These are phyloP conservation scores for Pelargonium cotyledonis DNA, from an alignment of 441 rosid genomes.

Conservation along the genomic window DNA sequence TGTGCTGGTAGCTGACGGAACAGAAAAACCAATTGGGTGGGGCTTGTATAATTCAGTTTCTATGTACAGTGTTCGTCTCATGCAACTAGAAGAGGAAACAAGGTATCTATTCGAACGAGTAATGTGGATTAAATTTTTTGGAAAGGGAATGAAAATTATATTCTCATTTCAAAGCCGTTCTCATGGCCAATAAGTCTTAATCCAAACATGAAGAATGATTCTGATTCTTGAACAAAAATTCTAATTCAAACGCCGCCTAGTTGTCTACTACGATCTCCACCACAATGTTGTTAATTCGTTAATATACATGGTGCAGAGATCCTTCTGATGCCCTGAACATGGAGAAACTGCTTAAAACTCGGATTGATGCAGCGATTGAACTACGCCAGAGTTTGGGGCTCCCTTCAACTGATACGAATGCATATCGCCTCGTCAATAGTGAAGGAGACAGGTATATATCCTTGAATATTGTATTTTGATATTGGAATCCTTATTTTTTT, in stretches of 20 bases:
- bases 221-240: no score
- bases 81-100: constrained; percentile 83
- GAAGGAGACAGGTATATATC: constrained; percentile 71
- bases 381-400: constrained; percentile 61
- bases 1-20: constrained; percentile 80
- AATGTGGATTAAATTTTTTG: no score
- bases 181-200: no score
- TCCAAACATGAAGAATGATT: no score
- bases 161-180: no score
- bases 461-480: not conserved
- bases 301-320: constrained; percentile 39
- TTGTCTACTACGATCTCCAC: not conserved
- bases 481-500: not conserved
- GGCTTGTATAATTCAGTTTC: constrained; percentile 81
- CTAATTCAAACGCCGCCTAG: no score
- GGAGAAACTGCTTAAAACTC: constrained; percentile 60
- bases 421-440: constrained; percentile 77
- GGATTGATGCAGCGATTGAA: constrained; percentile 51
- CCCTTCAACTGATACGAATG: constrained; percentile 65
- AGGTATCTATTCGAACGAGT: constrained; percentile 28
- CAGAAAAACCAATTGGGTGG: constrained; percentile 78
- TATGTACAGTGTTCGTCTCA: constrained; percentile 80
- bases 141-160: no score
- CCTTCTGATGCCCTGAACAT: constrained; percentile 67
- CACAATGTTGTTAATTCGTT: constrained; percentile 12